Conservation (phyloP, 1,284 basidiomycete genomes). For the Lignosus rhinocerotis region DNA sequence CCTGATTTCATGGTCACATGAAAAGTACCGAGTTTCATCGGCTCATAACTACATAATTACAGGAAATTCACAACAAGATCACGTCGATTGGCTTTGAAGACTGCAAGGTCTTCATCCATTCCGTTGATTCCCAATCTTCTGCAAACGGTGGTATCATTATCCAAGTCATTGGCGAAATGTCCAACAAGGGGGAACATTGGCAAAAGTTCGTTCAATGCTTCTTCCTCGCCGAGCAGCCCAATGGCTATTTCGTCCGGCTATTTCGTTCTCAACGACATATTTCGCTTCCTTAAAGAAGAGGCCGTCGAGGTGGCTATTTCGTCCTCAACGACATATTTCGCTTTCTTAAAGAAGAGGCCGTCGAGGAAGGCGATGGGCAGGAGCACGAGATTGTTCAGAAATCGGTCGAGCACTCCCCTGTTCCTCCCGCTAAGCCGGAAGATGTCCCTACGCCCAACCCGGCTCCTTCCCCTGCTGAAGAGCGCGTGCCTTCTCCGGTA, state of each 20-base stretch:
- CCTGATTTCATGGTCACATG: neutral
- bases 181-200: slow-evolving; percentile 89
- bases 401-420: slow-evolving; percentile 20
- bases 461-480: slow-evolving; percentile 35
- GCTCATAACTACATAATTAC: slow-evolving; percentile 18
- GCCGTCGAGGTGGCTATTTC: slow-evolving; percentile 84
- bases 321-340: slow-evolving; percentile 99
- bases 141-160: slow-evolving; percentile 96
- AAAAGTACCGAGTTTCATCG: neutral
- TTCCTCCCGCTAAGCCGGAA: slow-evolving; percentile 33
- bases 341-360: slow-evolving; percentile 94
- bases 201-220: slow-evolving; percentile 99
- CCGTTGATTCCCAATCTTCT: slow-evolving; percentile 91
- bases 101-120: slow-evolving; percentile 98
- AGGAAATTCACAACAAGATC: slow-evolving; percentile 99
- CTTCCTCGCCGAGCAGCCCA: slow-evolving; percentile 98
- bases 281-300: slow-evolving; percentile 98
- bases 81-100: slow-evolving; percentile 91
- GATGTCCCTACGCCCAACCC: slow-evolving; percentile 30
- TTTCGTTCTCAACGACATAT: slow-evolving; percentile 99
- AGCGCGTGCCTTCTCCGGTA: slow-evolving; percentile 33
- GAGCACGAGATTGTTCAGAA: slow-evolving; percentile 37
- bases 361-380: slow-evolving; percentile 70
- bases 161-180: slow-evolving; percentile 99
- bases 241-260: too few species aligned